A percentile compares a stretch with the other conserved stretches of the same genome.
These are phyloP conservation scores for Plantago lanceolata DNA, from an alignment of 305 asterid genomes.

Conservation along the genomic window DNA sequence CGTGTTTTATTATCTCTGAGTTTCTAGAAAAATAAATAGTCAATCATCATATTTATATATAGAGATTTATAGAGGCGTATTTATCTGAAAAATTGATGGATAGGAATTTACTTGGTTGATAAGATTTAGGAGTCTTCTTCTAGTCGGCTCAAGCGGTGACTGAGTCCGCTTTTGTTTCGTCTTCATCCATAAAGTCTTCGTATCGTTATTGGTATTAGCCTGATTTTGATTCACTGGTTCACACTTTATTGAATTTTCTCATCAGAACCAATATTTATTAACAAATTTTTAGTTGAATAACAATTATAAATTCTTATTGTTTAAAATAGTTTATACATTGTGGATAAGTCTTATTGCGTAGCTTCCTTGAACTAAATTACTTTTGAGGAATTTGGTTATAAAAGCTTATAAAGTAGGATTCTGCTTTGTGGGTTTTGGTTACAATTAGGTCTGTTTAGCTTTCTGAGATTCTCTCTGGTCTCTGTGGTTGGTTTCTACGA, in stretches of 20 bases:
- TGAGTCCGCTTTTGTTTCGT: slow-evolving; percentile 9
- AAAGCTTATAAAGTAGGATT: too few species aligned
- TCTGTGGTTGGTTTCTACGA: neutral
- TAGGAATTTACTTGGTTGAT: slow-evolving; percentile 19
- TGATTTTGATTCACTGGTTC: slow-evolving; percentile 1
- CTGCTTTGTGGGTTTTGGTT: neutral
- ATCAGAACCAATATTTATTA: slow-evolving; percentile 11
- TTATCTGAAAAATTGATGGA: neutral
- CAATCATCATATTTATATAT: too few species aligned
- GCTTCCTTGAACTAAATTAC: too few species aligned
- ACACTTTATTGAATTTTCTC: slow-evolving; percentile 32
- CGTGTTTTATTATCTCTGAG: neutral
- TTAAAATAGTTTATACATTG: neutral
- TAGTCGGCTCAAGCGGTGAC: slow-evolving; percentile 34
- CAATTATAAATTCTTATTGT: neutral
- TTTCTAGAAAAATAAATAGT: too few species aligned
- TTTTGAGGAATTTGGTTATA: neutral
- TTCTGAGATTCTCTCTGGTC: slow-evolving; percentile 15
- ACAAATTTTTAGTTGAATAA: neutral
- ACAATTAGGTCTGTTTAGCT: neutral
- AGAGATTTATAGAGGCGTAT: too few species aligned
- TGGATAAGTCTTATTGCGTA: slow-evolving; percentile 8
- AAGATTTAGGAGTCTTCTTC: slow-evolving; percentile 11
- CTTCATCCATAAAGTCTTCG: slow-evolving; percentile 14
- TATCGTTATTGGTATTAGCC: neutral